A percentile compares a stretch with the other conserved stretches of the same genome.
phyloP scores from a whole-genome alignment of 495 filamentous ascomycete species.

The Neurospora intermedia region DNA sequence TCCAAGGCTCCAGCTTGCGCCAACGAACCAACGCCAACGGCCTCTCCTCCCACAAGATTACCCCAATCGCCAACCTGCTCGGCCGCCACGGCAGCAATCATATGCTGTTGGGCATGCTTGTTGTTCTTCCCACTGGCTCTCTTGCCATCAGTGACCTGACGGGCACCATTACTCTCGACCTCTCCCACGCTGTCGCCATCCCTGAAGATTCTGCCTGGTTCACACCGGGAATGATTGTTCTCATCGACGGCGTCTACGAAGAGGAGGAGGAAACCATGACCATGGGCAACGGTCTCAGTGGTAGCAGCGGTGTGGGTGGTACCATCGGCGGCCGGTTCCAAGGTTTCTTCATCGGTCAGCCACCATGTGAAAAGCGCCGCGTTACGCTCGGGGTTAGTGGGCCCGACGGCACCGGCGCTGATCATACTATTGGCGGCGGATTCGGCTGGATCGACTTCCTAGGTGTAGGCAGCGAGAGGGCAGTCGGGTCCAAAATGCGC shows the following conservation, averaged over 20 bases:
- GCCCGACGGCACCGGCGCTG: constrained; percentile 32
- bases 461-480: constrained; percentile 81
- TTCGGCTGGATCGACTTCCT: constrained; percentile 97
- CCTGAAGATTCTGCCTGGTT: constrained; percentile 86
- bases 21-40: constrained; percentile 42
- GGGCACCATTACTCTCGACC: constrained; percentile 74
- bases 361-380: constrained; percentile 76
- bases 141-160: constrained; percentile 77
- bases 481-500: constrained; percentile 71
- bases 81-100: constrained; percentile 78
- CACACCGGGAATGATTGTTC: constrained; percentile 84
- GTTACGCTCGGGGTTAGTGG: constrained; percentile 61
- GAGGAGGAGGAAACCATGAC: constrained; percentile 59
- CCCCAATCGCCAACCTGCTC: constrained; percentile 84
- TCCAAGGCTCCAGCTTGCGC: constrained; percentile 41
- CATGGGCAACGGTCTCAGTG: constrained; percentile 53
- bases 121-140: constrained; percentile 69
- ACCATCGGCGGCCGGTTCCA: constrained; percentile 83
- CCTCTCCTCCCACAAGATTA: constrained; percentile 73
- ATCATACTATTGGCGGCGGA: constrained; percentile 60
- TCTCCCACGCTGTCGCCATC: constrained; percentile 69
- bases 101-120: constrained; percentile 76
- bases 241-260: constrained; percentile 90
- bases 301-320: constrained; percentile 71
- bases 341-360: constrained; percentile 78